A percentile compares a stretch with the other conserved stretches of the same genome.
phyloP scores from a whole-genome alignment of 805 yeast genomes.

The Saccharomycopsis sp. region DNA sequence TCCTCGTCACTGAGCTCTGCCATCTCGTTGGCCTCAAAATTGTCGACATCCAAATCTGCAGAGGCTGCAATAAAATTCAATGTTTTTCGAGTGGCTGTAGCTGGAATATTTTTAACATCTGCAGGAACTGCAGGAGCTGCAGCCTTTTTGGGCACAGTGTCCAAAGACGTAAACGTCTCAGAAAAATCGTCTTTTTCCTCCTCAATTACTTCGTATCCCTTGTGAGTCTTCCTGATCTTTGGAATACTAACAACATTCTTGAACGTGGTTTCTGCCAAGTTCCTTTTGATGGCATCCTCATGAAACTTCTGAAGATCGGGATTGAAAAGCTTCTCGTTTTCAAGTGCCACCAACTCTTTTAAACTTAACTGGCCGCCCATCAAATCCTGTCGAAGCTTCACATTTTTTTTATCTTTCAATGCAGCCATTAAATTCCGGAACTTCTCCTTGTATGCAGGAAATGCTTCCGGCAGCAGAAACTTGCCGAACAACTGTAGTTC shows the following conservation, averaged over 20 bases:
- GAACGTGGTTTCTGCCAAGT: conserved; percentile 39
- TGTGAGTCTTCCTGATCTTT: conserved; percentile 71
- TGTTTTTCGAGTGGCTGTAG: not conserved
- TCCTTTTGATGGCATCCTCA: conserved; percentile 61
- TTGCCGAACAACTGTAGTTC: conserved; percentile 44
- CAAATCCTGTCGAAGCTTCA: conserved; percentile 50
- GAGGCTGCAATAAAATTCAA: not conserved
- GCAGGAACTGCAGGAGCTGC: not conserved
- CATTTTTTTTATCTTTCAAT: conserved; percentile 50
- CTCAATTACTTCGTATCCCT: conserved; percentile 81
- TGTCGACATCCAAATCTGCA: not conserved
- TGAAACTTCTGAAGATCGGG: conserved; percentile 69
- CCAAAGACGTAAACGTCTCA: not conserved
- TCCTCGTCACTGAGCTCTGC: not conserved
- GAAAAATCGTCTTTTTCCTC: conserved; percentile 26
- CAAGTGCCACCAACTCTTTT: conserved; percentile 52
- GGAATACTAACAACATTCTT: conserved; percentile 35
- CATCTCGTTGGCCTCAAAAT: not conserved
- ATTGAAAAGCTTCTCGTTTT: conserved; percentile 70
- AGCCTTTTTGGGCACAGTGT: not conserved
- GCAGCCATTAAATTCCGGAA: conserved; percentile 61
- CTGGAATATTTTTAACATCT: not conserved
- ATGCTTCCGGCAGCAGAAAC: conserved; percentile 25
- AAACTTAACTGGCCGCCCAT: conserved; percentile 48
- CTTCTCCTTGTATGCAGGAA: conserved; percentile 53